Percentiles rank a stretch among this genome's conserved stretches.
Evolutionary conservation across 148 eudicot genomes (phyloP).

Genomic region (Rheum nobile): DNA sequence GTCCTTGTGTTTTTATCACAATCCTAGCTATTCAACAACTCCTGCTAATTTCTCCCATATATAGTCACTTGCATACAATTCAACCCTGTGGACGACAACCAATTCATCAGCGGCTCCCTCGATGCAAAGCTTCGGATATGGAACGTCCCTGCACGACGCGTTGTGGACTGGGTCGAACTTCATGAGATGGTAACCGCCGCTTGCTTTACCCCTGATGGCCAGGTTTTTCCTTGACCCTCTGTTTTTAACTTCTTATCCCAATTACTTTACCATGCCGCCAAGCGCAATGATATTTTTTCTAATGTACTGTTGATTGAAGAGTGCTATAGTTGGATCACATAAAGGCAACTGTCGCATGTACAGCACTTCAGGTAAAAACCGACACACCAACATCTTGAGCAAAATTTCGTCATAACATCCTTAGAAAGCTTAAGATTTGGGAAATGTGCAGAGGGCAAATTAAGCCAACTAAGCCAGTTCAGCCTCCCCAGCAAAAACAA

Average conservation of each 20-base stretch:
- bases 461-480: not conserved
- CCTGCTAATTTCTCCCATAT: slow-evolving; percentile 1
- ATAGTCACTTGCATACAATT: slow-evolving; percentile 8
- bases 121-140: slow-evolving; percentile 59
- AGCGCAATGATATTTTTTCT: not conserved
- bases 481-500: slow-evolving; percentile 17
- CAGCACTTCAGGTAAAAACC: slow-evolving; percentile 52
- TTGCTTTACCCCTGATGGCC: slow-evolving; percentile 93
- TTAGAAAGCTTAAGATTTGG: not conserved
- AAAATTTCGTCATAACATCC: not conserved
- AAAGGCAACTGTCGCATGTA: slow-evolving; percentile 82
- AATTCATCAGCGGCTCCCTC: slow-evolving; percentile 7
- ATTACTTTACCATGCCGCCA: not conserved
- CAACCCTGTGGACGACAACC: slow-evolving; percentile 3
- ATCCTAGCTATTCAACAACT: not conserved
- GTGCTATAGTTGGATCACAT: slow-evolving; percentile 86
- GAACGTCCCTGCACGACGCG: slow-evolving; percentile 83
- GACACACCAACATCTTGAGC: not conserved
- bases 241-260: not conserved
- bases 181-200: slow-evolving; percentile 99
- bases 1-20: too few species aligned
- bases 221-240: slow-evolving; percentile 31
- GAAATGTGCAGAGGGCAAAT: slow-evolving; percentile 1
- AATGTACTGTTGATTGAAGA: slow-evolving; percentile 27
- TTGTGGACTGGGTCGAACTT: slow-evolving; percentile 88